phyloP scores from a whole-genome alignment of 202 grass and related monocot genomes.

The Bolboschoenoplectus hybrid region DNA sequence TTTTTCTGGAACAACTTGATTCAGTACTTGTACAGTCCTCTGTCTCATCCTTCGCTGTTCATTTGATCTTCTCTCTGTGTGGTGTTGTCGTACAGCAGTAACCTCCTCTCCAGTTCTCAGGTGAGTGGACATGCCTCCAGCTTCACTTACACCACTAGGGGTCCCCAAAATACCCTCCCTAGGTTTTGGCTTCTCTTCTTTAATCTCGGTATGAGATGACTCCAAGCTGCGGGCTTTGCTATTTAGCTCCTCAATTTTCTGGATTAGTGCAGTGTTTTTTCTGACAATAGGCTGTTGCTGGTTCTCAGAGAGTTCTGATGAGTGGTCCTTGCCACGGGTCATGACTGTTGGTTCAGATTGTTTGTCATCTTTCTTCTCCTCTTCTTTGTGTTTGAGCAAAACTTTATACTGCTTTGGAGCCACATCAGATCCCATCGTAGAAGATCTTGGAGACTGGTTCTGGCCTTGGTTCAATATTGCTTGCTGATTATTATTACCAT shows the following conservation, averaged over 20 bases:
- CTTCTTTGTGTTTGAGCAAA: slow-evolving; percentile 36
- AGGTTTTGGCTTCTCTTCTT: slow-evolving; percentile 24
- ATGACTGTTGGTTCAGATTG: slow-evolving; percentile 3
- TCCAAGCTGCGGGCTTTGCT: slow-evolving; percentile 62
- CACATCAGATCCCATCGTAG: slow-evolving; percentile 3
- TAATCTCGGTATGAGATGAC: slow-evolving; percentile 1
- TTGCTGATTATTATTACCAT: slow-evolving; percentile 25
- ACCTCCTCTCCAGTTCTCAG: slow-evolving; percentile 49
- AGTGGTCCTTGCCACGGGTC: not conserved
- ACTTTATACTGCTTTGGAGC: slow-evolving; percentile 42
- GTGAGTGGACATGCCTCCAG: slow-evolving; percentile 23
- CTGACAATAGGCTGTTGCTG: slow-evolving; percentile 55
- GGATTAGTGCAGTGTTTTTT: slow-evolving; percentile 78
- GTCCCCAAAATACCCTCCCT: slow-evolving; percentile 36
- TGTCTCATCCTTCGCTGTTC: slow-evolving; percentile 43
- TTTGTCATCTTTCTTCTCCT: slow-evolving; percentile 40
- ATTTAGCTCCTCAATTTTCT: slow-evolving; percentile 95
- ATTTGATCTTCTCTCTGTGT: slow-evolving; percentile 53
- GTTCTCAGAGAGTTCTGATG: slow-evolving; percentile 25
- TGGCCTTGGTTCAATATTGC: slow-evolving; percentile 33
- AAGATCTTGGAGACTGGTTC: slow-evolving; percentile 11
- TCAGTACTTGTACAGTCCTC: slow-evolving; percentile 36
- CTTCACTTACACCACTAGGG: slow-evolving; percentile 25
- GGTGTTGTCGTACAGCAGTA: slow-evolving; percentile 37
- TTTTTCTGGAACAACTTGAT: slow-evolving; percentile 37